Evolutionary conservation across 805 yeast genomes (phyloP), one percentile per base, ranked within the genome.

Genomic region (Nakazawaea pomicola): DNA sequence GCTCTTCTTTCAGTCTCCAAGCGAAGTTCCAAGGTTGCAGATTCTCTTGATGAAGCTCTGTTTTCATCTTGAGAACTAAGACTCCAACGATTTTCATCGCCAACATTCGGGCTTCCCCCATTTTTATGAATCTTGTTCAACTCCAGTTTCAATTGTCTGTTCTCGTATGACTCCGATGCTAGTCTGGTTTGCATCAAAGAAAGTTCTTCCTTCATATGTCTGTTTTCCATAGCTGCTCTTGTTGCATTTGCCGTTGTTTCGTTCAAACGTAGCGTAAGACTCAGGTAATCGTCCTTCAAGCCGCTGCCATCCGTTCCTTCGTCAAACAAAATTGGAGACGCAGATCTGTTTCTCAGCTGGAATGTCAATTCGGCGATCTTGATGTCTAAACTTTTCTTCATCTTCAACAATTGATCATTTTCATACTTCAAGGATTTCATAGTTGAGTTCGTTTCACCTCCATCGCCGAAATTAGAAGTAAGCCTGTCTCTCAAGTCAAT

Each of bases 81-180:
- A n/a, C n/a, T 12, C n/a, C 16, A 28, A 28, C 30, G 30, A 9
- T 23, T 27, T 25, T 29, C 24, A 29, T 28, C 30, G 11, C 14
- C 19, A n/a, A n/a, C n/a, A n/a, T n/a, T n/a, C n/a, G n/a, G n/a
- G 11, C 12, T 18, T 7, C 12, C 23, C 4, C 20, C 28, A 8
- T 12, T 37, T 11, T 8, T 17, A 19, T 25, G n/a, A 12, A 40
- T 33, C 68, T 69, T 10, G 72, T 68, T 30, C 33, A 34, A 19
- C 18, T 40, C 43, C 35, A 34, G 39, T 33, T 60, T 66, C 46
- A 68, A 53, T 38, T 62, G 74, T 51, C 74, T 78, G 45, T 70
- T 74, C 41, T 78, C 83, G 46, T 75, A 74, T 6, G 80, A 68
- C 37, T 78, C 81, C n/a, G 81, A 68, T 2, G 83, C 80, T n/a